Conservation (phyloP, 2,329 filamentous ascomycete genomes). For the Orbilia oligospora region DNA sequence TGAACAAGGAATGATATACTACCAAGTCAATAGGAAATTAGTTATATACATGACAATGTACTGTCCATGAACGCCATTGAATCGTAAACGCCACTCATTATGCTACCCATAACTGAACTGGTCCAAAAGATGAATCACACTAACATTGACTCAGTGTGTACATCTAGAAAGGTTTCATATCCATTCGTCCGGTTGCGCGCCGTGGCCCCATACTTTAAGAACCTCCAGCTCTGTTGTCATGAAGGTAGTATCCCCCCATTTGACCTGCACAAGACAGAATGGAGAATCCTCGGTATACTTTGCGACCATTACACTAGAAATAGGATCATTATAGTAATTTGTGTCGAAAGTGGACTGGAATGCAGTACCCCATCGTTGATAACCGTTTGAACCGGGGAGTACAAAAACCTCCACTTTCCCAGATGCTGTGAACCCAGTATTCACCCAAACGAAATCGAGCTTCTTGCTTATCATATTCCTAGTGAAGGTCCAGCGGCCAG, state of each 20-base stretch:
- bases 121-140: not conserved
- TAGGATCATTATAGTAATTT: not conserved
- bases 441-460: not conserved
- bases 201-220: not conserved
- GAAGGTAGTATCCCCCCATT: not conserved
- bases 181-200: not conserved
- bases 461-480: not conserved
- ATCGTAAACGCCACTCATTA: not conserved
- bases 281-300: not conserved
- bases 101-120: no score
- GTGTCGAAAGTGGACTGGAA: not conserved
- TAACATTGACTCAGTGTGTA: not conserved
- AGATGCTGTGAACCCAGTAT: conserved; percentile 1
- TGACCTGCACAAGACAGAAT: not conserved
- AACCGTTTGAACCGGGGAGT: not conserved
- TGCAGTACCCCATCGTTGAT: not conserved
- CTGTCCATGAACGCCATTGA: not conserved
- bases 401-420: not conserved
- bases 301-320: not conserved
- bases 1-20: no score
- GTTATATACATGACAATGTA: not conserved
- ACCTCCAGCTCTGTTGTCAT: conserved; percentile 1
- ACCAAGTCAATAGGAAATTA: no score
- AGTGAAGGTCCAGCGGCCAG: not conserved
- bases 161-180: not conserved